Conservation (phyloP, 176 grass and related monocot species). For the Phyllostachys edulis region DNA sequence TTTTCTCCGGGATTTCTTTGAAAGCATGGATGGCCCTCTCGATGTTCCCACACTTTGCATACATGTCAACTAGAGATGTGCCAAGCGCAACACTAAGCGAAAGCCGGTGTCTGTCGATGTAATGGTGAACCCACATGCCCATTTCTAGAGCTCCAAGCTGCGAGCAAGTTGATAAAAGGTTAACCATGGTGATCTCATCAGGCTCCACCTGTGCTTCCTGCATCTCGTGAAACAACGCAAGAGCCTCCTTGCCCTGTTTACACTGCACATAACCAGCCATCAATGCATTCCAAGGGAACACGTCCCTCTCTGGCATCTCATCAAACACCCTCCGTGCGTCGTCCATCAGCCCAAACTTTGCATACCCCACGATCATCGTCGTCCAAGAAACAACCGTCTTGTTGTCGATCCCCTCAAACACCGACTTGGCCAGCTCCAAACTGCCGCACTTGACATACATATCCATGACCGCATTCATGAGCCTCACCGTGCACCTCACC, state of each 20-base stretch:
- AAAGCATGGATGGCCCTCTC: slow-evolving; percentile 53
- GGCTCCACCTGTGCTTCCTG: slow-evolving; percentile 56
- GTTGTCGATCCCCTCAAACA: slow-evolving; percentile 40
- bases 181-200: slow-evolving; percentile 65
- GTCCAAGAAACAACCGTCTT: slow-evolving; percentile 62
- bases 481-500: slow-evolving; percentile 41
- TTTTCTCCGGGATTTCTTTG: slow-evolving; percentile 59
- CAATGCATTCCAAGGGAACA: slow-evolving; percentile 76
- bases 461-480: slow-evolving; percentile 54
- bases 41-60: slow-evolving; percentile 77
- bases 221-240: slow-evolving; percentile 73
- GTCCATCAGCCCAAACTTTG: slow-evolving; percentile 50
- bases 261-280: slow-evolving; percentile 73
- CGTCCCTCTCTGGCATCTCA: slow-evolving; percentile 75
- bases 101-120: slow-evolving; percentile 45
- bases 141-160: slow-evolving; percentile 66
- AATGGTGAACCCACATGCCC: slow-evolving; percentile 73
- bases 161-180: slow-evolving; percentile 63
- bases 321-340: slow-evolving; percentile 54
- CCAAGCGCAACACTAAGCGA: slow-evolving; percentile 48
- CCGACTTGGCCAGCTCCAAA: slow-evolving; percentile 37
- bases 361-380: slow-evolving; percentile 57
- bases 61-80: slow-evolving; percentile 86
- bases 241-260: slow-evolving; percentile 55
- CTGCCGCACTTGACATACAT: slow-evolving; percentile 60